Conservation (phyloP, 1,284 basidiomycete genomes). For the Tylopilus sp. region DNA sequence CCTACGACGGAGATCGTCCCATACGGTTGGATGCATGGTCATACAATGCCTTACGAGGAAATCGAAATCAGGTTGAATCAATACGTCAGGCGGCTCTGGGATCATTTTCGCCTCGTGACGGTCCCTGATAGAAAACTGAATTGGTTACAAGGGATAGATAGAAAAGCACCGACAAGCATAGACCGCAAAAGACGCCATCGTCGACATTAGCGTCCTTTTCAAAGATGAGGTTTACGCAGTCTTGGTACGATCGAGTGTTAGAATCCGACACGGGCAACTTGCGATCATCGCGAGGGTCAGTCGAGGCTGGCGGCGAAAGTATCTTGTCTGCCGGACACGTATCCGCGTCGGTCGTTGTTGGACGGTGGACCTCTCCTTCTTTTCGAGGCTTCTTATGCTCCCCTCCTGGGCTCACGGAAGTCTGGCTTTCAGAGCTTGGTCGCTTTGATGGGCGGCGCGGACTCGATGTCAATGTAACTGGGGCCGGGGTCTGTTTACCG, state of each 20-base stretch:
- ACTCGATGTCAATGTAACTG: neutral
- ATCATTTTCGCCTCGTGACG: slow-evolving; percentile 33
- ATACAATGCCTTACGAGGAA: slow-evolving; percentile 36
- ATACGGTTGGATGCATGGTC: slow-evolving; percentile 29
- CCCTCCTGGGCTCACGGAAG: slow-evolving; percentile 4
- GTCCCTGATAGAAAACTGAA: slow-evolving; percentile 26
- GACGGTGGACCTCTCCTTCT: slow-evolving; percentile 5
- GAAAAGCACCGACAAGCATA: slow-evolving; percentile 50
- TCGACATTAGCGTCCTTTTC: slow-evolving; percentile 41
- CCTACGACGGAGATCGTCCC: slow-evolving; percentile 29
- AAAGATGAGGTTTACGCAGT: slow-evolving; percentile 49
- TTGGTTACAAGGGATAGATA: neutral
- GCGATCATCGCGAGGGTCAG: slow-evolving; percentile 1
- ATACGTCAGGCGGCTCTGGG: slow-evolving; percentile 33
- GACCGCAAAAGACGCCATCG: slow-evolving; percentile 42
- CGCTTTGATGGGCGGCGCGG: slow-evolving; percentile 19
- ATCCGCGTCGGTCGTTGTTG: neutral
- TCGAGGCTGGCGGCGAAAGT: neutral
- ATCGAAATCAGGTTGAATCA: slow-evolving; percentile 31
- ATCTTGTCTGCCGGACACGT: neutral
- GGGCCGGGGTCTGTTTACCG: neutral
- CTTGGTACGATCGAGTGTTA: slow-evolving; percentile 32
- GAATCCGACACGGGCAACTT: neutral
- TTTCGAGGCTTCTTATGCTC: slow-evolving; percentile 24
- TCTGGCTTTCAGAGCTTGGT: slow-evolving; percentile 13